Evolutionary conservation across 2,329 filamentous ascomycete species (phyloP).

Genomic region (Cytospora leucostoma): DNA sequence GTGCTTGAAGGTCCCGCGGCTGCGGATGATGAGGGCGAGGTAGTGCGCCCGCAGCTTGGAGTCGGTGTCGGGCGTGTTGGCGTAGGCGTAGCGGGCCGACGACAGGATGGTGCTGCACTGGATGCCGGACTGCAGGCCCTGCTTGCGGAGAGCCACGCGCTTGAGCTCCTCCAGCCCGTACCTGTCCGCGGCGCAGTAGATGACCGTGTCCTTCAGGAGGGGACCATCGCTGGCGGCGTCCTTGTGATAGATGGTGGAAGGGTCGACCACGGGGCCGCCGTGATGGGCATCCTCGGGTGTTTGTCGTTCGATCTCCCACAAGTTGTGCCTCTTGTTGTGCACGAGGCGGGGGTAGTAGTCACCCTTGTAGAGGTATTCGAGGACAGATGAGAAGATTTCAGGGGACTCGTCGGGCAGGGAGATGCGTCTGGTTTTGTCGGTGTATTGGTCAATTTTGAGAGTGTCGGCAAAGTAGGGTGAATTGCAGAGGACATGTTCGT

Average conservation of each 20-base stretch:
- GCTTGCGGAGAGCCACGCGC: slow-evolving; percentile 81
- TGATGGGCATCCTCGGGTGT: slow-evolving; percentile 40
- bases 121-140: slow-evolving; percentile 82
- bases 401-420: slow-evolving; percentile 82
- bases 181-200: slow-evolving; percentile 86
- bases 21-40: slow-evolving; percentile 87
- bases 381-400: slow-evolving; percentile 84
- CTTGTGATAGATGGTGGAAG: slow-evolving; percentile 70
- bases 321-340: slow-evolving; percentile 78
- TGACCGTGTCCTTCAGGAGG: slow-evolving; percentile 83
- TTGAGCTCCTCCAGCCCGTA: slow-evolving; percentile 85
- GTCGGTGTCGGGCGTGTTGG: slow-evolving; percentile 84
- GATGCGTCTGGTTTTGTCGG: slow-evolving; percentile 67
- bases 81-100: slow-evolving; percentile 87
- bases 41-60: slow-evolving; percentile 91
- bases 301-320: slow-evolving; percentile 75
- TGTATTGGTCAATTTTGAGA: slow-evolving; percentile 64
- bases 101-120: slow-evolving; percentile 82
- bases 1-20: slow-evolving; percentile 83
- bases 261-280: slow-evolving; percentile 46
- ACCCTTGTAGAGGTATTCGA: slow-evolving; percentile 92
- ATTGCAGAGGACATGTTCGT: slow-evolving; percentile 78
- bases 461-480: slow-evolving; percentile 77
- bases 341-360: slow-evolving; percentile 85
- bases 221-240: slow-evolving; percentile 56